A percentile compares a stretch with the other conserved stretches of the same genome.
These are phyloP conservation scores for Talaromyces sp. DNA, from an alignment of 2,329 filamentous ascomycete species.

Conservation along the genomic window DNA sequence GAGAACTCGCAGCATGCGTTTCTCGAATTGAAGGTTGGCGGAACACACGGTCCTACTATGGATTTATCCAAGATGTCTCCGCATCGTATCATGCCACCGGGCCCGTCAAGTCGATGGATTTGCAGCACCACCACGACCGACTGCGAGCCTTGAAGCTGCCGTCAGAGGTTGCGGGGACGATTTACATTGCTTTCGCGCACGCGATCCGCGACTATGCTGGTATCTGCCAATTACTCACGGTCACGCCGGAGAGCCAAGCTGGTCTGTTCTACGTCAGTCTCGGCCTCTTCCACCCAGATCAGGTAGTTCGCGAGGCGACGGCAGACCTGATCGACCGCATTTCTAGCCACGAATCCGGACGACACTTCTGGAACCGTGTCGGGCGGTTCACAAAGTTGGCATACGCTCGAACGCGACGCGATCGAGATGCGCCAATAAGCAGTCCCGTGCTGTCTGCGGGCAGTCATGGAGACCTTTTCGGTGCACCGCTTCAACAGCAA, in stretches of 20 bases:
- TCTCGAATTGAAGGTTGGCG: constrained; percentile 95
- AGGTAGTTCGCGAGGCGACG: constrained; percentile 69
- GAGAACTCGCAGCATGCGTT: constrained; percentile 85
- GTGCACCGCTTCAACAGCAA: constrained; percentile 22
- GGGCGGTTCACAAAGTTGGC: constrained; percentile 85
- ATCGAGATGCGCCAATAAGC: constrained; percentile 34
- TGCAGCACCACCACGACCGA: constrained; percentile 89
- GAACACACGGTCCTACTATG: constrained; percentile 90
- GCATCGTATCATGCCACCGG: constrained; percentile 32
- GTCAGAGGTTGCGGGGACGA: constrained; percentile 68
- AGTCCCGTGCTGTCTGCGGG: constrained; percentile 15
- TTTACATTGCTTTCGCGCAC: constrained; percentile 75
- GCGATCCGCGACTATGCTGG: constrained; percentile 76
- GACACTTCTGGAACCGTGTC: constrained; percentile 85
- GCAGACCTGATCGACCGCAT: constrained; percentile 78
- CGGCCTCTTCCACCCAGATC: constrained; percentile 84
- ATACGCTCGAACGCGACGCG: constrained; percentile 71
- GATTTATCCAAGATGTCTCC: constrained; percentile 71
- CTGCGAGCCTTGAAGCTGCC: constrained; percentile 75
- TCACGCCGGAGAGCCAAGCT: constrained; percentile 77
- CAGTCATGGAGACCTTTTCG: constrained; percentile 9
- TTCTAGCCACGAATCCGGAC: constrained; percentile 77
- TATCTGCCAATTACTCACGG: constrained; percentile 74
- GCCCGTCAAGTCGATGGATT: constrained; percentile 50
- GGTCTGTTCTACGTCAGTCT: constrained; percentile 88